Conservation (phyloP, 2,329 filamentous ascomycete species). For the Trichoderma guizhouense region DNA sequence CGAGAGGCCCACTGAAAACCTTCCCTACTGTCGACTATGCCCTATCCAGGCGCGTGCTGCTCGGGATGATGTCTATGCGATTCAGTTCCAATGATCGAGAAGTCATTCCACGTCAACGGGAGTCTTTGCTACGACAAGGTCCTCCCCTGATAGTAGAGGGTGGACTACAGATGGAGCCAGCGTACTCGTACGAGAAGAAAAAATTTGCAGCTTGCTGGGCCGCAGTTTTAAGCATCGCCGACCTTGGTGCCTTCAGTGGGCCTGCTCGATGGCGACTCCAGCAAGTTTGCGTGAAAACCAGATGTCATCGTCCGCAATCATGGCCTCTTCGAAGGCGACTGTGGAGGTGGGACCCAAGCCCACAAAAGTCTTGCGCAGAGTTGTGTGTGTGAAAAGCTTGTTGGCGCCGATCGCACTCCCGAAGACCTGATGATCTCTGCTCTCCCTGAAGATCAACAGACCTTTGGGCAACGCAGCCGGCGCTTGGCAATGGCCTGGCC, state of each 20-base stretch:
- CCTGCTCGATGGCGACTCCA: background rate
- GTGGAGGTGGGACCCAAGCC: constrained; percentile 11
- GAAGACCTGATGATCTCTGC: constrained; percentile 7
- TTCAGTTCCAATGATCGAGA: background rate
- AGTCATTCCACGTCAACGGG: background rate
- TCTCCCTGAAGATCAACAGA: constrained; percentile 15
- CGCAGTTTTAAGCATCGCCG: background rate
- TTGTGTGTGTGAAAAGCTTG: constrained; percentile 18
- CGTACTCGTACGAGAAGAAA: background rate
- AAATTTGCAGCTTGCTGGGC: background rate
- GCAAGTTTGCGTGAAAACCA: background rate
- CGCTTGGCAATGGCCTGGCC: background rate
- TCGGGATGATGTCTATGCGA: background rate
- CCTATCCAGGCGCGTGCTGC: background rate
- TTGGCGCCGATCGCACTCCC: constrained; percentile 13
- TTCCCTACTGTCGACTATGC: background rate
- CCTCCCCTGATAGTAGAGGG: background rate
- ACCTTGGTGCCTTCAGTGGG: constrained; percentile 2
- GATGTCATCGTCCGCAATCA: constrained; percentile 12
- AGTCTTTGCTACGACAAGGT: background rate
- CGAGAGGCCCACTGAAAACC: constrained; percentile 3
- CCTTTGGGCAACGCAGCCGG: background rate
- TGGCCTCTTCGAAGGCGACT: background rate
- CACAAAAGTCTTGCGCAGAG: background rate
- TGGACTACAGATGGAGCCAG: constrained; percentile 5